Evolutionary conservation across 257 asterid genomes (phyloP).

Genomic region (Solanum phureja): DNA sequence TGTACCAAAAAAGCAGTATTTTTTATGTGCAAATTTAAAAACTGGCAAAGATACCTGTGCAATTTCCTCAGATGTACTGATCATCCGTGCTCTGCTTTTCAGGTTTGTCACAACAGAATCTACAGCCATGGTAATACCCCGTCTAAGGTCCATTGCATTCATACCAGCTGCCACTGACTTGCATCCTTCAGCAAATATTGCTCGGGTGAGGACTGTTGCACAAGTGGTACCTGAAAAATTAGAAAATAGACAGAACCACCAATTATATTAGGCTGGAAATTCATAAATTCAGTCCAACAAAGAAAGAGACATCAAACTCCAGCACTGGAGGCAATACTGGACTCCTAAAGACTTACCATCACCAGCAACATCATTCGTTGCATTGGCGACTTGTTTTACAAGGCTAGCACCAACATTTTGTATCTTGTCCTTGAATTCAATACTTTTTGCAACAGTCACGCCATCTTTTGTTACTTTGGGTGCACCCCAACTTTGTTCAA

Average conservation of each 20-base stretch:
- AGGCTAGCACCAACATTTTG: slow-evolving; percentile 96
- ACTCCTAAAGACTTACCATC: slow-evolving; percentile 57
- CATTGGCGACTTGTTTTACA: slow-evolving; percentile 96
- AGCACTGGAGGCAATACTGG: neutral
- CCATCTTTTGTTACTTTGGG: slow-evolving; percentile 99
- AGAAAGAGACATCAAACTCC: neutral
- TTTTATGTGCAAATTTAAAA: neutral
- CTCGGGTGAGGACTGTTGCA: slow-evolving; percentile 94
- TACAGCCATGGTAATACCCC: slow-evolving; percentile 87
- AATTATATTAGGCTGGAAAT: neutral
- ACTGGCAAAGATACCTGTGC: slow-evolving; percentile 62
- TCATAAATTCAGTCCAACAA: neutral
- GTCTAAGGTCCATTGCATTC: slow-evolving; percentile 96
- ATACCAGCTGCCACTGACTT: slow-evolving; percentile 98
- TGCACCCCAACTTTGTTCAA: slow-evolving; percentile 99
- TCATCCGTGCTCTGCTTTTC: slow-evolving; percentile 95
- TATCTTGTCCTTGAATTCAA: slow-evolving; percentile 81
- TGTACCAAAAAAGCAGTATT: neutral
- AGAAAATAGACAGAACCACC: neutral
- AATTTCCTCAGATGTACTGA: slow-evolving; percentile 96
- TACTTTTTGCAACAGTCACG: slow-evolving; percentile 93
- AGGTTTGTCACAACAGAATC: slow-evolving; percentile 80
- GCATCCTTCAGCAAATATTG: slow-evolving; percentile 89
- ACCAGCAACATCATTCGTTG: slow-evolving; percentile 96
- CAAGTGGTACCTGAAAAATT: slow-evolving; percentile 67